Conservation (phyloP, 306 rosid species). For the Acacia melanoxylon region DNA sequence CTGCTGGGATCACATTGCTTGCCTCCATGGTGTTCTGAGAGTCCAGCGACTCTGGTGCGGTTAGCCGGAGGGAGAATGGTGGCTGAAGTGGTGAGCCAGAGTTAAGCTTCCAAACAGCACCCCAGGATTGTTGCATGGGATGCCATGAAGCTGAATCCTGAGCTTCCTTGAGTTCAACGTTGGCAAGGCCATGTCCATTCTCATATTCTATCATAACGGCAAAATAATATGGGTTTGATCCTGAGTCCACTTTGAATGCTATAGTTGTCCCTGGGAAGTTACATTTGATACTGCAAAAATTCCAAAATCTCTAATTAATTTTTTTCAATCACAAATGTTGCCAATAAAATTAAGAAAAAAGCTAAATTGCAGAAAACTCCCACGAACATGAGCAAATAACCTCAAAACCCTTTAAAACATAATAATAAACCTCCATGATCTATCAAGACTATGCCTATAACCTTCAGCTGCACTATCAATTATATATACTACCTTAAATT, state of each 20-base stretch:
- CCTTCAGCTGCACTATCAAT: too few species aligned
- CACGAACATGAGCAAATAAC: too few species aligned
- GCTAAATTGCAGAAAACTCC: too few species aligned
- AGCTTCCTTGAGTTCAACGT: constrained; percentile 60
- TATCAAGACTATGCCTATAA: too few species aligned
- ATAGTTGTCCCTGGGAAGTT: constrained; percentile 47
- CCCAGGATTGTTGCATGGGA: constrained; percentile 69
- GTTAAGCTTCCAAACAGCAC: constrained; percentile 71
- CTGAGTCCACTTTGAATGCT: constrained; percentile 57
- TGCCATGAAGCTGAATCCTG: constrained; percentile 47
- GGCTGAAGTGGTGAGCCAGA: constrained; percentile 42
- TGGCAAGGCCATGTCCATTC: constrained; percentile 59
- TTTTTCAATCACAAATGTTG: not conserved
- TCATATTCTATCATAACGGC: constrained; percentile 56
- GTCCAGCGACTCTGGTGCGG: constrained; percentile 36
- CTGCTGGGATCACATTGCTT: constrained; percentile 59
- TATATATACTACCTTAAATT: too few species aligned
- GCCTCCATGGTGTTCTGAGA: constrained; percentile 49
- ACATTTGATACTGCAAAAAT: constrained; percentile 52
- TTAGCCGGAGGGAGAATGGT: constrained; percentile 64
- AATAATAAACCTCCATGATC: too few species aligned
- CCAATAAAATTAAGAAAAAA: not conserved
- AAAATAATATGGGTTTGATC: constrained; percentile 58
- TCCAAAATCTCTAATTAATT: not conserved
- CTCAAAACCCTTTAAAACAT: too few species aligned